Evolutionary conservation across 768 basidiomycete genomes (phyloP), one percentile per base, ranked within the genome.

Genomic region (Mycena sanguinolenta): DNA sequence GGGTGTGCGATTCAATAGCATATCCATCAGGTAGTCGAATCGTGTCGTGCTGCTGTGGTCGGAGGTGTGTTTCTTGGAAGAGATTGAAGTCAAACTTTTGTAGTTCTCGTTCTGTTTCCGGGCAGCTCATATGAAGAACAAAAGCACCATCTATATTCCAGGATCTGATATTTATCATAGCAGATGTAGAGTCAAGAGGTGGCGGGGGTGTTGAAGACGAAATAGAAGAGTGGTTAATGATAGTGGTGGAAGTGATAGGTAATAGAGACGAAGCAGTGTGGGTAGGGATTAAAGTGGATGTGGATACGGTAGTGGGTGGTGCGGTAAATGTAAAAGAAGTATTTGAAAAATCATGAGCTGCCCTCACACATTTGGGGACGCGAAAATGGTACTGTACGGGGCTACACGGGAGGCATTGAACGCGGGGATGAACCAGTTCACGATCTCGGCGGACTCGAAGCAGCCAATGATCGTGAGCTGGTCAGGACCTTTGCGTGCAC

Each of bases 81-180:
- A 54, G n/a, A 32, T 54, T 54, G 14, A 54, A 32, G 17, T 54
- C 53, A 4, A 19, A 54, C 3, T 19, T 17, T 54, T 16, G 3
- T 10, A 54, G 53, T 19, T 21, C 2, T 32, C 34, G 25, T 54
- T 54, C 13, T 32, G 53, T 30, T 30, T 54, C 53, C 17, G 53
- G 53, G 53, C 30, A 54, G 53, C 53, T 54, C 53, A 54, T 32
- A 19, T 32, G 17, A 21, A 32, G 30, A 54, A 54, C 7, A 30
- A 54, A 54, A 21, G 30, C 10, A 17, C 53, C 30, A 54, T 54
- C 30, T 54, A 32, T 54, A 54, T 54, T 54, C 53, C 53, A 54
- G 28, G 28, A 30, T 32, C 23, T 53, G 52, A 53, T 53, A 30
- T 8, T 6, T 53, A 53, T 53, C 28, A 53, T 17, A 8, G 52